Conservation (phyloP, 257 asterid genomes). For the Eustoma russellianum region DNA sequence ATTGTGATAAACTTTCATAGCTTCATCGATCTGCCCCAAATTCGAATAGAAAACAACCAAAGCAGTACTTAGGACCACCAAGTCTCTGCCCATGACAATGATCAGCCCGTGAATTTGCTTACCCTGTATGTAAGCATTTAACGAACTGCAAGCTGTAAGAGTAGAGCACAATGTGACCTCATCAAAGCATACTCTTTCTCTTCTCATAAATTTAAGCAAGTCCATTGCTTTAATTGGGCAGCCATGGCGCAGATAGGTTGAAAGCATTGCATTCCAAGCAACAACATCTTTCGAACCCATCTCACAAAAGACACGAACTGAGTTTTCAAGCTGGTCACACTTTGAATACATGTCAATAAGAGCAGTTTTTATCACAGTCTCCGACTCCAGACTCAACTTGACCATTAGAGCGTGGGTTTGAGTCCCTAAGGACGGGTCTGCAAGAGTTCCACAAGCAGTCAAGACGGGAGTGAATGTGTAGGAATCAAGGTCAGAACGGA, state of each 20-base stretch:
- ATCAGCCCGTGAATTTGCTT: conserved; percentile 17
- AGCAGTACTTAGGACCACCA: conserved; percentile 21
- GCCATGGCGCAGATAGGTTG: conserved; percentile 10
- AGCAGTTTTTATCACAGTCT: conserved; percentile 12
- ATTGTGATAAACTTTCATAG: conserved; percentile 10
- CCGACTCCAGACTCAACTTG: conserved; percentile 12
- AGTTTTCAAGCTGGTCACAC: conserved; percentile 7
- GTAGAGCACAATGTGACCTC: conserved; percentile 19
- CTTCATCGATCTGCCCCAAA: conserved; percentile 16
- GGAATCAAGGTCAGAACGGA: conserved; percentile 14
- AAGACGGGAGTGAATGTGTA: conserved; percentile 19
- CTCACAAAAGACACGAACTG: conserved; percentile 13
- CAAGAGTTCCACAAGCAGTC: conserved; percentile 14
- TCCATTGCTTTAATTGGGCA: conserved; percentile 12
- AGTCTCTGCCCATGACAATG: conserved; percentile 16
- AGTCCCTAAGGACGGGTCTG: not conserved
- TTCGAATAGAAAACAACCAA: conserved; percentile 15
- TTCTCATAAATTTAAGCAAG: conserved; percentile 8
- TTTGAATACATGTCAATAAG: conserved; percentile 14
- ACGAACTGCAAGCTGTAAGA: conserved; percentile 17
- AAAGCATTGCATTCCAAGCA: conserved; percentile 21
- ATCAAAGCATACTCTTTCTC: conserved; percentile 8
- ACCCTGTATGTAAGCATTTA: conserved; percentile 16
- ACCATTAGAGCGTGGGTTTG: conserved; percentile 19
- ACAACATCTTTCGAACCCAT: conserved; percentile 18